Evolutionary conservation across 1,284 basidiomycete genomes (phyloP).

Genomic region (Cutaneotrichosporon cyanovorans): DNA sequence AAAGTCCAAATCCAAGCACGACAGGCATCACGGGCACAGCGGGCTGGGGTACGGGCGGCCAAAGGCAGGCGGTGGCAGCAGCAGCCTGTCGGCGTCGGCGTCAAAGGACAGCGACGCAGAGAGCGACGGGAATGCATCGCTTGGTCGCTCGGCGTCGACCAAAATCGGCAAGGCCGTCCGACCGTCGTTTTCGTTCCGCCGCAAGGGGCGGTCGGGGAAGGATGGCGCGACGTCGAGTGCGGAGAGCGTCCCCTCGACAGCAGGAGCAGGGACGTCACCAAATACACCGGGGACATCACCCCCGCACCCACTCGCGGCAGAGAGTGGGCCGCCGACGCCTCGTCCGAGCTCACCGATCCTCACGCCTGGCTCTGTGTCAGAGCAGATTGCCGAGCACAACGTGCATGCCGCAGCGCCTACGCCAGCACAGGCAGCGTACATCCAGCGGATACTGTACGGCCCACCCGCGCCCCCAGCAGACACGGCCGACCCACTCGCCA

Average conservation of each 20-base stretch:
- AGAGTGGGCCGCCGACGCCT: not conserved
- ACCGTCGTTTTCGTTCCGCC: slow-evolving; percentile 26
- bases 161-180: slow-evolving; percentile 1
- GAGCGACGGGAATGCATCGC: not conserved
- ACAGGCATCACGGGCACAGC: not conserved
- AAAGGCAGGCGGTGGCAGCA: too few relatives aligned
- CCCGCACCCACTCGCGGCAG: too few relatives aligned
- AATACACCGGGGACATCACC: too few relatives aligned
- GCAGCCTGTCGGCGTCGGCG: not conserved
- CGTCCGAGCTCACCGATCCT: not conserved
- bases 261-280: too few relatives aligned
- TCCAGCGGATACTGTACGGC: slow-evolving; percentile 41
- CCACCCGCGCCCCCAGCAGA: slow-evolving; percentile 17
- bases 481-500: slow-evolving; percentile 33
- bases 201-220: not conserved
- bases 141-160: not conserved
- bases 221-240: not conserved
- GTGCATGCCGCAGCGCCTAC: slow-evolving; percentile 32
- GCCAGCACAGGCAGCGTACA: slow-evolving; percentile 45
- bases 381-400: not conserved
- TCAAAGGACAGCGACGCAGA: not conserved
- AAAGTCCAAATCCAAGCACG: not conserved
- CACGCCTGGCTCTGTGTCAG: not conserved
- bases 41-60: not conserved
- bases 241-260: too few relatives aligned